phyloP scores from a whole-genome alignment of 106 monocot genomes.

The Acanthochlamys bracteata region DNA sequence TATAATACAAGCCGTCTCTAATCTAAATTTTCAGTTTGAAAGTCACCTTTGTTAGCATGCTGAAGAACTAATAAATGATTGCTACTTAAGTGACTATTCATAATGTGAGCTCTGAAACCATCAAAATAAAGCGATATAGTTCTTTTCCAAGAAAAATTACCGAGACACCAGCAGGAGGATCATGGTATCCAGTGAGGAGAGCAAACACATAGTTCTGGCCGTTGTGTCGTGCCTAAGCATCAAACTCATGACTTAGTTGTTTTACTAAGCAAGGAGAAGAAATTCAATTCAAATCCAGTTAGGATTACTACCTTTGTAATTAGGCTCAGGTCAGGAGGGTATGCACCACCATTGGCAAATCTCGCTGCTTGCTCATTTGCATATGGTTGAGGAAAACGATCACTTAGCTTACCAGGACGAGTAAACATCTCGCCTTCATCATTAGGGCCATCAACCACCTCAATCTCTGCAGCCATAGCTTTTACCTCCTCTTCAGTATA shows the following conservation, averaged over 20 bases:
- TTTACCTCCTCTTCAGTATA: conserved; percentile 86
- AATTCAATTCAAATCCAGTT: not conserved
- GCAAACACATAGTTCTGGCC: conserved; percentile 88
- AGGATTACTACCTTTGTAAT: conserved; percentile 52
- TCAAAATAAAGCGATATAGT: not conserved
- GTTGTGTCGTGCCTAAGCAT: conserved; percentile 72
- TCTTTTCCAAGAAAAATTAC: conserved; percentile 23
- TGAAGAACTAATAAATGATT: not conserved
- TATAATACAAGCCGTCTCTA: conserved; percentile 81
- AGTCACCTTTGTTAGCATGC: not conserved
- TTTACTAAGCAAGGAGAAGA: not conserved
- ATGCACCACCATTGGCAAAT: conserved; percentile 78
- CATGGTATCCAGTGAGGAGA: conserved; percentile 89
- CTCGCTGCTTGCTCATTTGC: conserved; percentile 62
- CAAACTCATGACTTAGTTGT: not conserved
- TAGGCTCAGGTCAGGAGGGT: conserved; percentile 68
- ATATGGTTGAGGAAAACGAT: conserved; percentile 76
- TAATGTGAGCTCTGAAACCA: not conserved
- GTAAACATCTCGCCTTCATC: conserved; percentile 88
- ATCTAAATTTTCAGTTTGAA: conserved; percentile 35
- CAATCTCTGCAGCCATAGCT: conserved; percentile 89
- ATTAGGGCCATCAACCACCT: conserved; percentile 80
- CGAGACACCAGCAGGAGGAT: conserved; percentile 85
- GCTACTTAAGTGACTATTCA: no score
- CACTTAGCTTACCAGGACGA: conserved; percentile 71